Evolutionary conservation across 306 rosid genomes (phyloP).

Genomic region (Vigna mungo): DNA sequence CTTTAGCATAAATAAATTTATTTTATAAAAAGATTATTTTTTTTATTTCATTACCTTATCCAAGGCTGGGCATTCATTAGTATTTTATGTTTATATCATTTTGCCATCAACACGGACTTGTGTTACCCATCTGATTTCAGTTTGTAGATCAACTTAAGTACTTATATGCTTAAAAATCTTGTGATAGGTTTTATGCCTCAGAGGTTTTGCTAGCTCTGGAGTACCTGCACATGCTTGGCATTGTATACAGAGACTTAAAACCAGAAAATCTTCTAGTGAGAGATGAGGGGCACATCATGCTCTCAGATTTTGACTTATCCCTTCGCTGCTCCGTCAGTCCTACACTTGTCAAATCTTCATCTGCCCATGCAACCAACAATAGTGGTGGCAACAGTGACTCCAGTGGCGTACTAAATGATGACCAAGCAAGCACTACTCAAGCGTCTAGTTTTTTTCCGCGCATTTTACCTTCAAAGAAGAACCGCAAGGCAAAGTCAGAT

Average conservation of each 20-base stretch:
- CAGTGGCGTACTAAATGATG: constrained; percentile 52
- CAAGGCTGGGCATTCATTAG: neutral
- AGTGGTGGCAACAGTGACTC: constrained; percentile 24
- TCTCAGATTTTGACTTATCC: constrained; percentile 89
- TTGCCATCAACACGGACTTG: constrained; percentile 1
- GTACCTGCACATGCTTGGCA: constrained; percentile 97
- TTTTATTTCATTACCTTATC: too few species aligned
- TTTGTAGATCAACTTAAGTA: constrained; percentile 20
- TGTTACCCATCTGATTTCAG: neutral
- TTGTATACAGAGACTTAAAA: constrained; percentile 90
- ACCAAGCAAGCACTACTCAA: constrained; percentile 56
- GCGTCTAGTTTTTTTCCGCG: constrained; percentile 73
- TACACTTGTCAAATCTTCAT: constrained; percentile 81
- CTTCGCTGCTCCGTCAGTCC: constrained; percentile 89
- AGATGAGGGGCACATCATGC: constrained; percentile 96
- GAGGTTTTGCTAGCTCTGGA: constrained; percentile 86
- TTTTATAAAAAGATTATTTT: too few species aligned
- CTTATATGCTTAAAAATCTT: constrained; percentile 37
- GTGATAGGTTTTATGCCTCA: constrained; percentile 78
- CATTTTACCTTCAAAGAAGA: constrained; percentile 75
- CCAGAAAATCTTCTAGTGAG: constrained; percentile 89
- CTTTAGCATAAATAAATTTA: too few species aligned
- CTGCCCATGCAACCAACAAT: constrained; percentile 45
- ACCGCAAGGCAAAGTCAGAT: constrained; percentile 83
- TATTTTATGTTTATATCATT: neutral